Percentiles rank a stretch among this genome's conserved stretches.
These are phyloP conservation scores for Zalerion maritima DNA, from an alignment of 495 filamentous ascomycete genomes.

Conservation along the genomic window DNA sequence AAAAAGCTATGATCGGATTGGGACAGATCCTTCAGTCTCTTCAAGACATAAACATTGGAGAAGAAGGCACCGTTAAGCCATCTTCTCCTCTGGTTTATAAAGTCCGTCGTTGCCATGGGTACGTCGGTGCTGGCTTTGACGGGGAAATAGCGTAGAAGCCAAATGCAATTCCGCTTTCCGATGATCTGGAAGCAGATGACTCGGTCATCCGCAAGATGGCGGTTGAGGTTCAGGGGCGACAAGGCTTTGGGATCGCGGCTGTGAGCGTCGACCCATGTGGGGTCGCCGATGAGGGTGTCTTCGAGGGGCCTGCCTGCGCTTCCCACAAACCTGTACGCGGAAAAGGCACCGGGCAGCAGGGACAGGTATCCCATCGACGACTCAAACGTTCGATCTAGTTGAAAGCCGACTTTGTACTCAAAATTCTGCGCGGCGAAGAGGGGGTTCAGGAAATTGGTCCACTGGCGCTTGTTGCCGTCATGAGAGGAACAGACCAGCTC, in stretches of 20 bases:
- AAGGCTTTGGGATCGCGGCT: constrained; percentile 31
- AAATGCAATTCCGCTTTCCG: constrained; percentile 20
- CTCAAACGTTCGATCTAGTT: constrained; percentile 26
- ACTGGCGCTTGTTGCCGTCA: constrained; percentile 15
- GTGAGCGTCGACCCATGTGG: constrained; percentile 22
- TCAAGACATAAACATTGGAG: constrained; percentile 20
- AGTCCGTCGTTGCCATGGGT: constrained; percentile 18
- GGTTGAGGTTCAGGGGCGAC: no score
- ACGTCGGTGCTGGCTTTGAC: constrained; percentile 22
- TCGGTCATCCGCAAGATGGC: constrained; percentile 26
- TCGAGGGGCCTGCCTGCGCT: constrained; percentile 23
- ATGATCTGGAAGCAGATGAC: constrained; percentile 23
- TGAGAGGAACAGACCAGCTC: constrained; percentile 28
- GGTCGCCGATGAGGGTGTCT: constrained; percentile 27
- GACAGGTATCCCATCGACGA: constrained; percentile 26
- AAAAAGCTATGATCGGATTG: constrained; percentile 18
- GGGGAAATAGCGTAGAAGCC: constrained; percentile 22
- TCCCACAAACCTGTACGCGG: constrained; percentile 24
- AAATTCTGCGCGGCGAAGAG: constrained; percentile 26
- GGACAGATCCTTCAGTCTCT: constrained; percentile 21
- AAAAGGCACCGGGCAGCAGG: constrained; percentile 27
- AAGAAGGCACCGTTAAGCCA: constrained; percentile 22
- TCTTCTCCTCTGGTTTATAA: constrained; percentile 21
- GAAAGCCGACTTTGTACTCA: constrained; percentile 29
- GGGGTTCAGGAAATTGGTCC: constrained; percentile 23